Evolutionary conservation across 306 rosid species (phyloP).

Genomic region (Arachis stenosperma): DNA sequence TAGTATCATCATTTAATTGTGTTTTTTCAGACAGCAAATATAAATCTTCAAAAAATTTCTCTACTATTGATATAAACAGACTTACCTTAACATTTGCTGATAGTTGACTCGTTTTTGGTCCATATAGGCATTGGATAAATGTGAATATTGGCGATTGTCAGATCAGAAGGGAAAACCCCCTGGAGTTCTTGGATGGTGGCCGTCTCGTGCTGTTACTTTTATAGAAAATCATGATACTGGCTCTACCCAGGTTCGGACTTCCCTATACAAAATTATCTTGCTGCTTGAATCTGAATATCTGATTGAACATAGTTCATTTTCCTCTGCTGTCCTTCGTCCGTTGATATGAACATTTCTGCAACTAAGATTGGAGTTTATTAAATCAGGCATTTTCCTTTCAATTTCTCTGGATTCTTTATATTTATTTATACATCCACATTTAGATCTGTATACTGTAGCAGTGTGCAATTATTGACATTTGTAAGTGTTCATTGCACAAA

Average conservation of each 20-base stretch:
- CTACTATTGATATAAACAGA: slow-evolving; percentile 13
- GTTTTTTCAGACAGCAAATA: not conserved
- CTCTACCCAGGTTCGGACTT: slow-evolving; percentile 85
- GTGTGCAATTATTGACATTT: not conserved
- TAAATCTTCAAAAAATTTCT: not conserved
- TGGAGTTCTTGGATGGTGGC: slow-evolving; percentile 99
- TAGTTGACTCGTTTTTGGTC: slow-evolving; percentile 1
- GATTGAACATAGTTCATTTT: slow-evolving; percentile 16
- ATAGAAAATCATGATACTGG: slow-evolving; percentile 99
- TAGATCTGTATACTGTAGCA: not conserved
- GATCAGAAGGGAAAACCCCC: slow-evolving; percentile 94
- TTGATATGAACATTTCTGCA: not conserved
- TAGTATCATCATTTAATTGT: slow-evolving; percentile 10
- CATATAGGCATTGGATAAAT: slow-evolving; percentile 71
- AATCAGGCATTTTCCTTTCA: slow-evolving; percentile 4
- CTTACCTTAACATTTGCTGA: slow-evolving; percentile 20
- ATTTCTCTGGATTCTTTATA: slow-evolving; percentile 3
- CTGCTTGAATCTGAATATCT: slow-evolving; percentile 1
- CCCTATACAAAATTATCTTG: slow-evolving; percentile 15
- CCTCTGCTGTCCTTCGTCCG: slow-evolving; percentile 8
- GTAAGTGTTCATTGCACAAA: slow-evolving; percentile 3
- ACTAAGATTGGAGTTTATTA: not conserved
- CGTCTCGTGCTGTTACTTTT: slow-evolving; percentile 97
- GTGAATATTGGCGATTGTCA: slow-evolving; percentile 98
- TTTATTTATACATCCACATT: not conserved